These are phyloP conservation scores for Eutypella sp. DNA, from an alignment of 2,329 filamentous ascomycete species.

Conservation along the genomic window DNA sequence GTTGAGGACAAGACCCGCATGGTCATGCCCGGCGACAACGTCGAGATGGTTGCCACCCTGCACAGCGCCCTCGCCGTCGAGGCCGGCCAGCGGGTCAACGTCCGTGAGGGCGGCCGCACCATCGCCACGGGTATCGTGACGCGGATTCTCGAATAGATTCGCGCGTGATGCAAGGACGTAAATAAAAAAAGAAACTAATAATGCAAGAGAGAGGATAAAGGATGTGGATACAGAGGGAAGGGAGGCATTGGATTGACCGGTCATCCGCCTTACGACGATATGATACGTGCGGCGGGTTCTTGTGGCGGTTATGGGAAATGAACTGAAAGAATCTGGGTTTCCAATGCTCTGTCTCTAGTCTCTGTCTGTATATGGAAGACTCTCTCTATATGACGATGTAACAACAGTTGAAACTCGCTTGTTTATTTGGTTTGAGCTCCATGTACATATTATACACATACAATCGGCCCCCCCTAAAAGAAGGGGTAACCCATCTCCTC, in stretches of 20 bases:
- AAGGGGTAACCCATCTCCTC: not conserved
- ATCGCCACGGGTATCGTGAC: slow-evolving; percentile 81
- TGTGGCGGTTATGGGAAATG: not conserved
- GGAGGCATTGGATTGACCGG: too few species aligned
- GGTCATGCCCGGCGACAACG: slow-evolving; percentile 98
- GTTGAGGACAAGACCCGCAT: slow-evolving; percentile 65
- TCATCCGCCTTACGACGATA: too few species aligned
- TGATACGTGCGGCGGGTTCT: too few species aligned
- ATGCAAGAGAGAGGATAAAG: not conserved
- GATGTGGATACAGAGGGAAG: not conserved
- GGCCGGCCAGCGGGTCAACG: slow-evolving; percentile 92
- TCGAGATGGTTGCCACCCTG: slow-evolving; percentile 91
- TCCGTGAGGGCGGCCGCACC: slow-evolving; percentile 91
- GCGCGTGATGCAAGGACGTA: not conserved
- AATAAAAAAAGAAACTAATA: not conserved
- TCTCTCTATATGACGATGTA: not conserved
- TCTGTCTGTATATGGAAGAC: not conserved
- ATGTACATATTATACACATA: not conserved
- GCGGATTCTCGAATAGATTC: slow-evolving; percentile 57
- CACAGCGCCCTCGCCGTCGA: slow-evolving; percentile 84
- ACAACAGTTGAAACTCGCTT: too few species aligned
- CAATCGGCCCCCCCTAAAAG: not conserved
- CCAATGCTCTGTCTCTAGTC: too few species aligned
- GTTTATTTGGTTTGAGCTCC: not conserved
- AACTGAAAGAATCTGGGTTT: too few species aligned